Conservation (phyloP, 2,329 filamentous ascomycete genomes). For the Grosmannia clavigera region DNA sequence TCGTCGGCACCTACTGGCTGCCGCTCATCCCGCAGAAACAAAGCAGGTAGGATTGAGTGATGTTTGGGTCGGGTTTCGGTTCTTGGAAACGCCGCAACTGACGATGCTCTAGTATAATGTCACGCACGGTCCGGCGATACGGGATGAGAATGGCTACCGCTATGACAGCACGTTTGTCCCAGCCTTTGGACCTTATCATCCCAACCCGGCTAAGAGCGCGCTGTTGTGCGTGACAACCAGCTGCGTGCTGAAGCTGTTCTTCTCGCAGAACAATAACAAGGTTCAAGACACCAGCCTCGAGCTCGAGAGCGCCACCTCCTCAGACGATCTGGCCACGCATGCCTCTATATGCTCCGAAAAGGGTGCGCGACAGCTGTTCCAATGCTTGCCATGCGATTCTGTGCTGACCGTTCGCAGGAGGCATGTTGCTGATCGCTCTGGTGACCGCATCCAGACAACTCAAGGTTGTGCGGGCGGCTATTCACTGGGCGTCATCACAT, state of each 20-base stretch:
- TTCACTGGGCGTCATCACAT: slow-evolving; percentile 59
- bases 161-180: slow-evolving; percentile 57
- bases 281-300: slow-evolving; percentile 64
- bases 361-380: slow-evolving; percentile 31
- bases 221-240: slow-evolving; percentile 65
- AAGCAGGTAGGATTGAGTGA: slow-evolving; percentile 22
- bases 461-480: slow-evolving; percentile 58
- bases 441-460: slow-evolving; percentile 61
- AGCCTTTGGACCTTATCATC: slow-evolving; percentile 61
- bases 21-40: slow-evolving; percentile 38
- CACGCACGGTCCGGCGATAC: slow-evolving; percentile 50
- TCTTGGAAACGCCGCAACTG: neutral
- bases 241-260: slow-evolving; percentile 64
- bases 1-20: slow-evolving; percentile 84
- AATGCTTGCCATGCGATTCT: neutral
- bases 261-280: slow-evolving; percentile 58
- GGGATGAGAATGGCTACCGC: slow-evolving; percentile 48
- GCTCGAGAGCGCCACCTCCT: slow-evolving; percentile 58
- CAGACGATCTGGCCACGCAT: slow-evolving; percentile 68
- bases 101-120: slow-evolving; percentile 30
- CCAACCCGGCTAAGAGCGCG: slow-evolving; percentile 56
- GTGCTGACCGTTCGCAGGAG: slow-evolving; percentile 15
- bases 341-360: slow-evolving; percentile 64
- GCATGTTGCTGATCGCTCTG: slow-evolving; percentile 49
- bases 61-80: neutral